Conservation (phyloP, 2,329 filamentous ascomycete species). For the Fusarium odoratissimum region DNA sequence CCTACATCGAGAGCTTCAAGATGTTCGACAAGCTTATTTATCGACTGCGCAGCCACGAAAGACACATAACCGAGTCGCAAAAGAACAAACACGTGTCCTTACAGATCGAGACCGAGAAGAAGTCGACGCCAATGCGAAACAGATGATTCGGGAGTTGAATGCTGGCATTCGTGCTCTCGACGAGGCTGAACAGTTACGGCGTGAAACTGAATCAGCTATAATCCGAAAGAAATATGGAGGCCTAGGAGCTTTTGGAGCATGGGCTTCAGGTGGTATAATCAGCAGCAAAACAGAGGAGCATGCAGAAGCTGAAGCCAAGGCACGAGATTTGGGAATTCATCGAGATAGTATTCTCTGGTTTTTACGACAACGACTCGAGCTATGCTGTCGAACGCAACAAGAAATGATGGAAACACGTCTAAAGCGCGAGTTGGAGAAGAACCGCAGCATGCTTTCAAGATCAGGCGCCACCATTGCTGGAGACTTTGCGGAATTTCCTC, state of each 20-base stretch:
- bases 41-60: slow-evolving; percentile 77
- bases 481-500: slow-evolving; percentile 50
- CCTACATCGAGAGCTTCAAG: slow-evolving; percentile 81
- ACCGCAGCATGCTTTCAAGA: slow-evolving; percentile 85
- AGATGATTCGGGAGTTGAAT: slow-evolving; percentile 86
- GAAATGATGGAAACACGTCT: slow-evolving; percentile 94
- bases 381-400: slow-evolving; percentile 81
- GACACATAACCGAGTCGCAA: slow-evolving; percentile 60
- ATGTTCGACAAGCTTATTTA: slow-evolving; percentile 90
- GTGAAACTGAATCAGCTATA: slow-evolving; percentile 77
- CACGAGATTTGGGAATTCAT: slow-evolving; percentile 74
- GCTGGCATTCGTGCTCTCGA: slow-evolving; percentile 82
- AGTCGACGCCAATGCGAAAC: slow-evolving; percentile 88
- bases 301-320: slow-evolving; percentile 75
- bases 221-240: slow-evolving; percentile 77
- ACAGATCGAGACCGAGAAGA: slow-evolving; percentile 86
- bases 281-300: slow-evolving; percentile 72
- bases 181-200: slow-evolving; percentile 83
- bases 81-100: slow-evolving; percentile 66
- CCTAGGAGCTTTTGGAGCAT: slow-evolving; percentile 71
- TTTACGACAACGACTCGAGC: slow-evolving; percentile 78
- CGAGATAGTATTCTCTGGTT: slow-evolving; percentile 88
- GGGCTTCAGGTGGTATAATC: slow-evolving; percentile 71
- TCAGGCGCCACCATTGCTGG: slow-evolving; percentile 52
- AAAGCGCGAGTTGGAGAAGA: slow-evolving; percentile 87